A percentile compares a stretch with the other conserved stretches of the same genome.
Conservation (phyloP, 108 stramenopile genomes). For the Nitzschia putrida region DNA sequence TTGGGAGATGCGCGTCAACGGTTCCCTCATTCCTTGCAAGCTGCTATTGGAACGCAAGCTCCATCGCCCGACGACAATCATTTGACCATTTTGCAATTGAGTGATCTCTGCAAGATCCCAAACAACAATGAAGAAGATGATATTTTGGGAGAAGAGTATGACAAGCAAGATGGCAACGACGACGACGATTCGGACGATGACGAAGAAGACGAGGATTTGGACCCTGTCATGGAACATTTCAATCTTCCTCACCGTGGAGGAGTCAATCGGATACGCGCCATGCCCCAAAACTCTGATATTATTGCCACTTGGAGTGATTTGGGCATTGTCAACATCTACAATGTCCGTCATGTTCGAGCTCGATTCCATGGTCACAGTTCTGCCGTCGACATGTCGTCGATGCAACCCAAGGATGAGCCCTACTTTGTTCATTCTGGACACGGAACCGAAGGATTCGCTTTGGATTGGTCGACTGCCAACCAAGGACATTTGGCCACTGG, state of each 20-base stretch:
- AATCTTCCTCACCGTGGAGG: slow-evolving; percentile 84
- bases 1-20: slow-evolving; percentile 82
- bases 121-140: slow-evolving; percentile 73
- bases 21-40: slow-evolving; percentile 87
- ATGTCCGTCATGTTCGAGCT: slow-evolving; percentile 64
- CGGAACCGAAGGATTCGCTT: slow-evolving; percentile 87
- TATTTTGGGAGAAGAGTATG: slow-evolving; percentile 80
- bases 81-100: slow-evolving; percentile 83
- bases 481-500: slow-evolving; percentile 86
- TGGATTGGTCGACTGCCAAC: slow-evolving; percentile 86
- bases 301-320: slow-evolving; percentile 94
- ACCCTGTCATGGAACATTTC: slow-evolving; percentile 87
- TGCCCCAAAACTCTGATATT: slow-evolving; percentile 87
- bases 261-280: slow-evolving; percentile 92
- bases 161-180: slow-evolving; percentile 65
- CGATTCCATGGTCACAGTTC: slow-evolving; percentile 42
- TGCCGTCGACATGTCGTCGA: slow-evolving; percentile 44
- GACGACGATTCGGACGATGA: slow-evolving; percentile 49
- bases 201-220: slow-evolving; percentile 83
- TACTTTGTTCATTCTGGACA: slow-evolving; percentile 82
- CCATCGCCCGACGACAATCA: slow-evolving; percentile 74
- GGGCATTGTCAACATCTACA: slow-evolving; percentile 86
- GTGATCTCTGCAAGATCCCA: slow-evolving; percentile 78
- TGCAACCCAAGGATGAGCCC: slow-evolving; percentile 40
- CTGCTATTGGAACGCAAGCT: slow-evolving; percentile 93